phyloP scores from a whole-genome alignment of 805 yeast genomes.

The Teunomyces stri region DNA sequence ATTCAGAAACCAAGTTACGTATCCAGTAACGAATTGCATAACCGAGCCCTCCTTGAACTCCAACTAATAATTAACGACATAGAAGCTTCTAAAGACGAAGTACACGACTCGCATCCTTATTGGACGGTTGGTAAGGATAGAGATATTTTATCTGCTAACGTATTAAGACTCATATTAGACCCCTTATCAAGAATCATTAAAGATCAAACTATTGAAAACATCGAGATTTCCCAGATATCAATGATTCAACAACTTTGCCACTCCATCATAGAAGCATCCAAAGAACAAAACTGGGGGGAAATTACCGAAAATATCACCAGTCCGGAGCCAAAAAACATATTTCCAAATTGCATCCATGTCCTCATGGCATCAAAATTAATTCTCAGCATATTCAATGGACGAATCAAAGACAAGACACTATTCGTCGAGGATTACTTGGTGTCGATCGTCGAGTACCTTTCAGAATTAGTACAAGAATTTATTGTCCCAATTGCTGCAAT shows the following conservation, averaged over 20 bases:
- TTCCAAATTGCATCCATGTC: slow-evolving; percentile 12
- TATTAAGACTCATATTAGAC: slow-evolving; percentile 16
- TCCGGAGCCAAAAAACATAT: background rate
- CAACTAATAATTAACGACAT: slow-evolving; percentile 3
- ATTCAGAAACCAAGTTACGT: slow-evolving; percentile 8
- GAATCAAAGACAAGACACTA: slow-evolving; percentile 41
- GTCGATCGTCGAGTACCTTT: slow-evolving; percentile 40
- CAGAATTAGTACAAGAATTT: slow-evolving; percentile 28
- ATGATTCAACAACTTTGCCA: slow-evolving; percentile 26
- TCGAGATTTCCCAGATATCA: slow-evolving; percentile 15
- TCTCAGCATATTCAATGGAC: slow-evolving; percentile 40
- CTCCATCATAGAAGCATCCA: slow-evolving; percentile 21
- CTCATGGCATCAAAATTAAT: slow-evolving; percentile 32
- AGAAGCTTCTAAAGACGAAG: slow-evolving; percentile 4
- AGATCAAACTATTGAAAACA: slow-evolving; percentile 11
- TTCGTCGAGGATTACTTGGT: slow-evolving; percentile 45
- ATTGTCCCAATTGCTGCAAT: slow-evolving; percentile 15
- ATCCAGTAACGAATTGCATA: slow-evolving; percentile 3
- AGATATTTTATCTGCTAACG: background rate
- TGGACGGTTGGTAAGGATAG: slow-evolving; percentile 3
- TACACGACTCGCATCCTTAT: slow-evolving; percentile 20
- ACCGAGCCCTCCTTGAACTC: slow-evolving; percentile 2
- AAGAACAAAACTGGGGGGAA: slow-evolving; percentile 17
- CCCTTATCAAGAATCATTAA: slow-evolving; percentile 25
- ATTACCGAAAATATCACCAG: slow-evolving; percentile 6